These are phyloP conservation scores for Calonectria fujianensis DNA, from an alignment of 2,329 filamentous ascomycete species.

Conservation along the genomic window DNA sequence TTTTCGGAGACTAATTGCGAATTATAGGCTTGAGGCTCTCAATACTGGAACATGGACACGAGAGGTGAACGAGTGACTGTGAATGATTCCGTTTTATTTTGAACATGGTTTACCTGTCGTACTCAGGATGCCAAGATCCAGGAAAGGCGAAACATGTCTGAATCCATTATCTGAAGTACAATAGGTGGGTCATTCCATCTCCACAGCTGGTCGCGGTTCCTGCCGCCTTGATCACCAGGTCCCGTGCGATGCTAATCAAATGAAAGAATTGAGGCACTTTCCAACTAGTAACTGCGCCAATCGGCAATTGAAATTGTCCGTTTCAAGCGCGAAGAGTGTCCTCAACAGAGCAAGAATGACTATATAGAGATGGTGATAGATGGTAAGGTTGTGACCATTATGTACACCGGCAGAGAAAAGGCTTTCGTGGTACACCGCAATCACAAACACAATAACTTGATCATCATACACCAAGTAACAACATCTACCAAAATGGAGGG, in stretches of 20 bases:
- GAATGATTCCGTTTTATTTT: too few relatives aligned
- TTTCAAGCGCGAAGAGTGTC: not conserved
- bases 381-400: not conserved
- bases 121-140: too few relatives aligned
- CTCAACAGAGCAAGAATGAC: not conserved
- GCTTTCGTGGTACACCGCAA: not conserved
- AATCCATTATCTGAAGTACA: too few relatives aligned
- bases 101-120: too few relatives aligned
- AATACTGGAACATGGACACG: too few relatives aligned
- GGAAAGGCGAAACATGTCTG: too few relatives aligned
- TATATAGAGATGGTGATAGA: not conserved
- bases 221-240: not conserved
- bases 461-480: not conserved
- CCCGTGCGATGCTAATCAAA: not conserved
- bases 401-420: not conserved
- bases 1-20: too few relatives aligned
- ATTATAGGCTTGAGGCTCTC: too few relatives aligned
- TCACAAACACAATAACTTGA: not conserved
- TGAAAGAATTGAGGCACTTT: not conserved
- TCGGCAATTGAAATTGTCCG: not conserved
- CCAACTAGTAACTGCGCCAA: not conserved
- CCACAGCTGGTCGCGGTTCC: not conserved
- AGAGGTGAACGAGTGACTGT: too few relatives aligned
- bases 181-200: not conserved
- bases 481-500: not conserved